These are phyloP conservation scores for Cetradonia linearis DNA, from an alignment of 495 filamentous ascomycete genomes.

Conservation along the genomic window DNA sequence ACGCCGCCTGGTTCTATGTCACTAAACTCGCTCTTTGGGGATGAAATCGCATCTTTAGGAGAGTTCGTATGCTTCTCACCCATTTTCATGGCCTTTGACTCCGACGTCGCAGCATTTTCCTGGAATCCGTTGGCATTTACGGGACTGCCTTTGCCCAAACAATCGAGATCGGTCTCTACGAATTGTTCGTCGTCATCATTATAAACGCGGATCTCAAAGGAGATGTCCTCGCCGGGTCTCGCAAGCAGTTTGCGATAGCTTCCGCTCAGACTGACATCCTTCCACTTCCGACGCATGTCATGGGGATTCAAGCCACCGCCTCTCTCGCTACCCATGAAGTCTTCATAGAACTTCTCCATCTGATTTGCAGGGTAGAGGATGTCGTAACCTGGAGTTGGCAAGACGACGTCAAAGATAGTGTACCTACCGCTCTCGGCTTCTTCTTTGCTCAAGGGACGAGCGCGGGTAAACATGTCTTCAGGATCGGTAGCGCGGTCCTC, in stretches of 20 bases:
- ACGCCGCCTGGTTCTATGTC: constrained; percentile 15
- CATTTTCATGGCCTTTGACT: neutral
- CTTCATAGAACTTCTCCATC: constrained; percentile 67
- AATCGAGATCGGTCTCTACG: constrained; percentile 72
- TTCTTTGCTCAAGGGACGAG: constrained; percentile 60
- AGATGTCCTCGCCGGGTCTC: constrained; percentile 45
- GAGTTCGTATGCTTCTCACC: neutral
- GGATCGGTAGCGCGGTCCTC: constrained; percentile 45
- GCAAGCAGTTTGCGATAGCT: constrained; percentile 77
- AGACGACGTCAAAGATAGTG: constrained; percentile 80
- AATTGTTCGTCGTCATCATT: constrained; percentile 65
- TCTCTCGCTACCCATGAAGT: constrained; percentile 68
- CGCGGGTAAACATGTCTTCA: constrained; percentile 58
- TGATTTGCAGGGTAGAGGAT: constrained; percentile 75
- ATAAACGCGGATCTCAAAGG: constrained; percentile 61
- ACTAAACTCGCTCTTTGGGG: neutral
- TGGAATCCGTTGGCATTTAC: neutral
- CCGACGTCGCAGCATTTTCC: neutral
- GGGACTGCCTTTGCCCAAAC: constrained; percentile 27
- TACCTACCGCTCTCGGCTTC: constrained; percentile 75
- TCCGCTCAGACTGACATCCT: constrained; percentile 80
- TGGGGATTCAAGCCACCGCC: constrained; percentile 72
- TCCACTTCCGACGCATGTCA: constrained; percentile 76
- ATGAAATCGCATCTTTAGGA: no score
- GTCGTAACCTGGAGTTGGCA: constrained; percentile 88